Conservation (phyloP, 202 grass and related monocot species). For the Schoenoplectus tabernaemontani region DNA sequence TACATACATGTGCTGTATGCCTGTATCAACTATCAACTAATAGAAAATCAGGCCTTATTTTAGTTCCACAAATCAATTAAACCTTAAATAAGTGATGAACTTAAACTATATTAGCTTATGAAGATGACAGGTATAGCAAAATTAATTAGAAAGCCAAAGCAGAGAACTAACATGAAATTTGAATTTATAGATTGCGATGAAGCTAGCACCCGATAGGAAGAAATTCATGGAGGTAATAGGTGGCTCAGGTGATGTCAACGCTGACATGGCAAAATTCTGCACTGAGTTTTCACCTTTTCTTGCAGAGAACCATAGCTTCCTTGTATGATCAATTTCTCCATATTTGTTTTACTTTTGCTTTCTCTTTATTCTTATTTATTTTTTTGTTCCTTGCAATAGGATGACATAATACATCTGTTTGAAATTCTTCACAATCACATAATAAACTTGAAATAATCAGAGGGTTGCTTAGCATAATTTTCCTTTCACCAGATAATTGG, state of each 20-base stretch:
- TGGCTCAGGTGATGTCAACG: slow-evolving; percentile 69
- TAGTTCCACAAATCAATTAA: not conserved
- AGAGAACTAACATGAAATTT: not conserved
- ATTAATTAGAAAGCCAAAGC: not conserved
- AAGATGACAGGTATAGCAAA: not conserved
- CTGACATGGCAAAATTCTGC: slow-evolving; percentile 90
- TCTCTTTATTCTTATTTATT: too few species aligned
- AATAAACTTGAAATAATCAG: not conserved
- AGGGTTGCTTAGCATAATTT: not conserved
- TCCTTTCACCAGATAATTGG: not conserved
- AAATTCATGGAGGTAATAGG: slow-evolving; percentile 97
- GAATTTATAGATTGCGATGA: slow-evolving; percentile 74
- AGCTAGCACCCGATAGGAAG: slow-evolving; percentile 81
- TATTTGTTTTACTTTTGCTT: not conserved
- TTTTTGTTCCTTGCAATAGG: not conserved
- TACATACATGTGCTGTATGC: not conserved
- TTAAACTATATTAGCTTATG: not conserved
- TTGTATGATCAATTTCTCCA: slow-evolving; percentile 32
- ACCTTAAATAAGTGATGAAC: not conserved
- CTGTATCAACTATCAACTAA: not conserved
- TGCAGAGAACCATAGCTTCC: slow-evolving; percentile 77
- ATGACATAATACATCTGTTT: not conserved
- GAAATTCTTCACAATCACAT: not conserved
- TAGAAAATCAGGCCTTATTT: not conserved
- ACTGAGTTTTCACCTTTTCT: slow-evolving; percentile 70